These are phyloP conservation scores for Suillus paluster DNA, from an alignment of 768 basidiomycete genomes.

Conservation along the genomic window DNA sequence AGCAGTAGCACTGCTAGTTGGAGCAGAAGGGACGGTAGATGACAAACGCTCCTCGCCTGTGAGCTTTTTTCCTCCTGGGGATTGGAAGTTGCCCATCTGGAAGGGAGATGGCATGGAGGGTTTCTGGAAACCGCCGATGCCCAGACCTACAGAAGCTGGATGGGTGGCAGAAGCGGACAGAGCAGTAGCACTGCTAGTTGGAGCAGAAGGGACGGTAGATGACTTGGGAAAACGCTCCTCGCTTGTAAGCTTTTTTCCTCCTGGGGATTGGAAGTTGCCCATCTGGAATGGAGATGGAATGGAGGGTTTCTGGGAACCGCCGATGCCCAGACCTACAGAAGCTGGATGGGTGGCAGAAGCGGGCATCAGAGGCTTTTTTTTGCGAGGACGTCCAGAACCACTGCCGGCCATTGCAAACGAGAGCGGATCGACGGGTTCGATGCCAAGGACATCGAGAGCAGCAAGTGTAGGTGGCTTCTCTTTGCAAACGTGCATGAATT, in stretches of 20 bases:
- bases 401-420: constrained; percentile 58
- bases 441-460: constrained; percentile 87
- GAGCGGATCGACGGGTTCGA: constrained; percentile 73
- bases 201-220: constrained; percentile 48
- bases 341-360: constrained; percentile 48
- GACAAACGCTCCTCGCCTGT: constrained; percentile 74
- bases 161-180: constrained; percentile 44
- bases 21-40: constrained; percentile 51
- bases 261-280: constrained; percentile 67
- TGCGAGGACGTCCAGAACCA: constrained; percentile 65
- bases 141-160: constrained; percentile 55
- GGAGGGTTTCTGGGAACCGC: constrained; percentile 6
- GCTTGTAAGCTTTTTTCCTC: constrained; percentile 61
- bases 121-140: constrained; percentile 41
- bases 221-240: constrained; percentile 65
- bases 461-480: constrained; percentile 94
- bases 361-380: constrained; percentile 47
- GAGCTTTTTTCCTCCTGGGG: constrained; percentile 53
- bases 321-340: constrained; percentile 50
- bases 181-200: constrained; percentile 52
- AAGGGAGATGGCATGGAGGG: constrained; percentile 34
- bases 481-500: constrained; percentile 94
- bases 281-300: constrained; percentile 41
- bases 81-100: constrained; percentile 71
- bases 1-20: constrained; percentile 50